Evolutionary conservation across 495 filamentous ascomycete genomes (phyloP), one percentile per base, ranked within the genome.

Genomic region (Penicillium angulare): DNA sequence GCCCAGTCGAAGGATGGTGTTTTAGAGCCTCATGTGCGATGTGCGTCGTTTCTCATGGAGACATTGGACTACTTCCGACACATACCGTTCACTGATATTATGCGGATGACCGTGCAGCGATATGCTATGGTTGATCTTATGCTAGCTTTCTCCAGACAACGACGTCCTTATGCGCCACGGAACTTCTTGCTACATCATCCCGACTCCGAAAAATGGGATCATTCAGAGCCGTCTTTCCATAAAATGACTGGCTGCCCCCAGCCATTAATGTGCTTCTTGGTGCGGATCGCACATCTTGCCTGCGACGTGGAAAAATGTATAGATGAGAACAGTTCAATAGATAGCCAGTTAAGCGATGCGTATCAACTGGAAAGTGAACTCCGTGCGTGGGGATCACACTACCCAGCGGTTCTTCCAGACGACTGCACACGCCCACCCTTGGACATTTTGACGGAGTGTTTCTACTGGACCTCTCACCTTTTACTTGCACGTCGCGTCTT

Each of bases 191-290:
- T 65, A 1, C 35, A 60, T 39, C 49, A 52, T 32, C 62, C 62
- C 0, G 54, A 65, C 39, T 12, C 51, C 6, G 39, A 47, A 26
- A 51, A 40, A 29, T 65, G 62, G 62, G 62, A 65, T 29, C 27
- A 38, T 3, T 53, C 59, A 2, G 60, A 63, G 51, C 62, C 62
- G 5, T 65, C 62, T 5, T 65, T 65, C 32, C 56, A 63, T 47
- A 57, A 63, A 29, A 65, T 63, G 62, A 65, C 62, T 5, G 62
- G 62, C 3, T 65, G 59, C 48, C 62, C 59, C 9, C 62, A 65
- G 46, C 62, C 62, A 13, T 38, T 65, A 4, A 63, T 65, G 60
- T 65, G 62, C 31, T 60, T 58, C 26, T 34, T 65, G 0, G 62
- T 60, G 7, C 34, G 54, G 22, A 58, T 63, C 9, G 47, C 60